These are phyloP conservation scores for Penicillium soppii DNA, from an alignment of 495 filamentous ascomycete species.

Conservation along the genomic window DNA sequence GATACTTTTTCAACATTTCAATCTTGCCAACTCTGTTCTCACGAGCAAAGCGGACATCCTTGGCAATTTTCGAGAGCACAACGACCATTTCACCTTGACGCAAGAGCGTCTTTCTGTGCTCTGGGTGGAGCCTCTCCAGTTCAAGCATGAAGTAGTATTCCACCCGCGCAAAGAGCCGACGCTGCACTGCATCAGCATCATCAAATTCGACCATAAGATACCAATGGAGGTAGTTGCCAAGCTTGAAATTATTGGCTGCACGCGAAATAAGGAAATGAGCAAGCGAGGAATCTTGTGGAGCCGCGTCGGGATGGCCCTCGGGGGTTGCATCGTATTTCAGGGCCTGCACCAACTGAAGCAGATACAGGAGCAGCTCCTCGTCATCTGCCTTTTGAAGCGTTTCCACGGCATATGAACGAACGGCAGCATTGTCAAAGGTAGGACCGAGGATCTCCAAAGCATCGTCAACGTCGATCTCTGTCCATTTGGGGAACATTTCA, in stretches of 20 bases:
- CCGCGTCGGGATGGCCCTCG: constrained; percentile 56
- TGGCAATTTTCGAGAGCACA: constrained; percentile 84
- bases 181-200: constrained; percentile 72
- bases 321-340: constrained; percentile 87
- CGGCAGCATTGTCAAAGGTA: constrained; percentile 81
- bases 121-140: constrained; percentile 57
- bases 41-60: constrained; percentile 79
- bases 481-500: constrained; percentile 89
- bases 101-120: constrained; percentile 70
- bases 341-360: constrained; percentile 93
- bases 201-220: constrained; percentile 98
- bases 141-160: constrained; percentile 95
- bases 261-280: constrained; percentile 86
- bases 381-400: constrained; percentile 89
- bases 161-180: constrained; percentile 83
- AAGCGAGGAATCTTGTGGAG: constrained; percentile 79
- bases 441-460: constrained; percentile 92
- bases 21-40: constrained; percentile 76
- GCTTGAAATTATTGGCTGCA: constrained; percentile 78
- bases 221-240: constrained; percentile 97
- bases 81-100: constrained; percentile 88
- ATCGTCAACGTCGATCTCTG: constrained; percentile 95
- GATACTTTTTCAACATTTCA: constrained; percentile 74
- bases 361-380: constrained; percentile 86
- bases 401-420: constrained; percentile 91